Base-by-base conservation (phyloP, 1,284 basidiomycete genomes). In the Kwoniella shivajii region DNA sequence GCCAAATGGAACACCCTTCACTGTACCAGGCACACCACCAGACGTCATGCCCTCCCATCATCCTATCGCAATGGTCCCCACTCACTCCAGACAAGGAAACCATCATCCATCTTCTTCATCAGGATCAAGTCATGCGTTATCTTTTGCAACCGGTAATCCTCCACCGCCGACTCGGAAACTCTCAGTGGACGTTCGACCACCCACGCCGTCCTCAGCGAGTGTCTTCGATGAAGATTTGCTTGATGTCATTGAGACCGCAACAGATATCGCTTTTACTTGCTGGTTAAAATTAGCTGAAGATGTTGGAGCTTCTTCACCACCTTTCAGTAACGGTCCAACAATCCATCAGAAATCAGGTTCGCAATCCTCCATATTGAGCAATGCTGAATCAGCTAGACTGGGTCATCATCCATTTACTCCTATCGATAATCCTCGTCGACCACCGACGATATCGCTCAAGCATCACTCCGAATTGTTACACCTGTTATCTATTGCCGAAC, bases 221-320 rank as follows among this genome's bases (percentile, higher is more conserved):
- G 64, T 77, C 18, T 75, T 75, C 44, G 80, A 81, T 60, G 79
- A 79, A 29, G 79, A 78, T 47, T 70, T 81, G 31, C 61, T 81
- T 9, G 79, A 80, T 45, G 76, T 78, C 41, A 74, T 80, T 9
- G 80, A 81, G 47, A 74, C 75, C 14, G 80, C 80, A 0, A 78
- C 78, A 2, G 74, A 79, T 16, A 73, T 78, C 26, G 81, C 79
- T 1, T 75, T 78, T 47, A 76, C 74, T 2, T 79, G 79, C 3
- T 81, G 80, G 75, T 67, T 78, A 13, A 73, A 78, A 56, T 68
- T 82, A 7, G 75, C 79, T 24, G 78, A 81, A 57, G 78, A 79
- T 52, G 65, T 82, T 18, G 74, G 73, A 14, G 71, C 71, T 6
- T 66, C 67, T 11, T 56, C 66, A 9, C 65, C 70, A 22, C 53